Evolutionary conservation across 2,329 filamentous ascomycete species (phyloP), one percentile per base, ranked within the genome.

Genomic region (Sporothrix brunneoviolacea): DNA sequence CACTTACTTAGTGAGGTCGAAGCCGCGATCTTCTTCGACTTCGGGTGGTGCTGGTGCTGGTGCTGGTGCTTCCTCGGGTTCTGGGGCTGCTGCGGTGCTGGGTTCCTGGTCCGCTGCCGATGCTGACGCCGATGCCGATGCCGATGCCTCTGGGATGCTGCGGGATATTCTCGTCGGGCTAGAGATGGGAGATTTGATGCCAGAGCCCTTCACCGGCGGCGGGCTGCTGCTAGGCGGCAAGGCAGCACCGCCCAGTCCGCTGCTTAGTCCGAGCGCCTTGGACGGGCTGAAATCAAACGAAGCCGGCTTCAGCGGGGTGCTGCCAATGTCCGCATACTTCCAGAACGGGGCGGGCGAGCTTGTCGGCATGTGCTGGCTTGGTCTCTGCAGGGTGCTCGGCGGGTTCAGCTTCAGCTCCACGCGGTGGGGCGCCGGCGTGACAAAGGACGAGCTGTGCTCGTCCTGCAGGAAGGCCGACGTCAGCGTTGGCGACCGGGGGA

Each of bases 291-390:
- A 63, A 54, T 84, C 80, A 51, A 78, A 80, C 4, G 65, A 60
- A 4, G 67, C 59, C 13, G 72, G 68, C 58, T 73, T 72, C 48
- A 86, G 70, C 2, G 87, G 87, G 2, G 86, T 91, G 65, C 82
- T 88, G 22, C 80, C 79, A 53, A 88, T 78, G 57, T 90, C 86
- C 36, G 86, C 83, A 65, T 87, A 93, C 65, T 88, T 90, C 88
- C 88, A 94, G 66, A 94, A 93, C 0, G 88, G 87, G 1, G 88
- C 88, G 0, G 88, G 88, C 28, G 86, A 90, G 59, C 84, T 89
- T 40, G 88, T 90, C 30, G 88, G 86, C 79, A 91, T 89, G 64
- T 89, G 88, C 61, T 90, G 86, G 62, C 86, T 91, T 9, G 88
- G 88, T 50, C 87, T 76, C 62, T 91, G 86, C 5, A 86, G 82